Base-by-base conservation (phyloP, 768 basidiomycete species). In the Boletus rufocinnamomeus region DNA sequence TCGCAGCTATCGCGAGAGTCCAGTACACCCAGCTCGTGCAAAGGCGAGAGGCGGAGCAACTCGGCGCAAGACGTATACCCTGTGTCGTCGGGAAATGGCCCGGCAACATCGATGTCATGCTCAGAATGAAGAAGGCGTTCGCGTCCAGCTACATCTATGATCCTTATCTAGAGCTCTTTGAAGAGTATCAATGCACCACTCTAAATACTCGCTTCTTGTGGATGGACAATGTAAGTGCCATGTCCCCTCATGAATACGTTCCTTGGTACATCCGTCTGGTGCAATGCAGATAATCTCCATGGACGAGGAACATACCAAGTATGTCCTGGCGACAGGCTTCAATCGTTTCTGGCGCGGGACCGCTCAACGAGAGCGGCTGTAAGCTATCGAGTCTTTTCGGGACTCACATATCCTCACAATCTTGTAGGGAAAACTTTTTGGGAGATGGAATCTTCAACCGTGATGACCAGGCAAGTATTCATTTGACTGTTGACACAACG, bases 381-480 rank as follows among this genome's bases (percentile, higher is more conserved):
- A 58, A 60, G 85, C 72, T 19, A 16, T 38, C 21, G 2, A 38
- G 1, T 47, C 30, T 16, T 43, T 48, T 32, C n/a, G 16, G 30
- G n/a, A 10, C 41, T 38, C 9, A 25, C 46, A 16, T 27, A 23
- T 61, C 50, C 66, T 66, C 54, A 69, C 41, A 1, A 43, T 55
- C 23, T 55, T 34, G 0, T 62, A 78, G 77, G 63, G 77, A 79
- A 58, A 67, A 38, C 47, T 86, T 89, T 67, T 76, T 91, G n/a
- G 89, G 89, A 4, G 77, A 82, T 60, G 88, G 89, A 2, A 89
- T 91, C 40, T 91, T 91, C 71, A 89, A 89, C 62, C 80, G 88
- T 17, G 89, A 89, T 69, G 88, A 87, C 63, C 82, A 85, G 72
- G 85, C 84, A 67, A 72, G 77, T 60, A 47, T 21, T 44, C 19